Conservation (phyloP, 495 filamentous ascomycete genomes). For the Xylaria bambusicola region DNA sequence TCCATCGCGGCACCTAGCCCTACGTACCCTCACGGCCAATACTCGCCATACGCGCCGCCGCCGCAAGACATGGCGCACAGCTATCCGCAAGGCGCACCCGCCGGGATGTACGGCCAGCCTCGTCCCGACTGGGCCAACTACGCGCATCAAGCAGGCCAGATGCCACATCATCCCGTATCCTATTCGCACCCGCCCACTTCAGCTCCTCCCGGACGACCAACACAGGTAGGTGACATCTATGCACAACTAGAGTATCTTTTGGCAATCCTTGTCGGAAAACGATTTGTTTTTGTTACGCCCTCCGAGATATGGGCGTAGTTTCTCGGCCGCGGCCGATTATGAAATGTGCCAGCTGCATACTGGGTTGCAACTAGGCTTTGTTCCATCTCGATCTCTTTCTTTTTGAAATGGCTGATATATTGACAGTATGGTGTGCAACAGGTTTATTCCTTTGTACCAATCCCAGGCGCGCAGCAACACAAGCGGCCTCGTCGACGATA, state of each 20-base stretch:
- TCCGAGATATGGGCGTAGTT: too few species aligned
- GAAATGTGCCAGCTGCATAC: too few species aligned
- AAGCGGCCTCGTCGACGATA: slow-evolving; percentile 93
- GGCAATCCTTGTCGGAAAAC: neutral
- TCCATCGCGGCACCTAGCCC: slow-evolving; percentile 92
- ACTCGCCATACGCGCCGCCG: slow-evolving; percentile 80
- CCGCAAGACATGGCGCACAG: slow-evolving; percentile 80
- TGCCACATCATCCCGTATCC: slow-evolving; percentile 48
- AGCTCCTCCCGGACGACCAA: slow-evolving; percentile 56
- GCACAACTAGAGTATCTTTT: neutral
- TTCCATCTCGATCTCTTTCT: slow-evolving; percentile 20
- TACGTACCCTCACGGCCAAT: slow-evolving; percentile 73
- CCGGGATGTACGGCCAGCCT: slow-evolving; percentile 63
- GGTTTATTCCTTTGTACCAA: slow-evolving; percentile 98
- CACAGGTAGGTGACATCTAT: slow-evolving; percentile 65
- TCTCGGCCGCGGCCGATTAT: too few species aligned
- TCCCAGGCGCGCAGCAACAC: slow-evolving; percentile 95
- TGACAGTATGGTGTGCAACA: slow-evolving; percentile 48
- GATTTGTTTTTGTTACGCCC: too few species aligned
- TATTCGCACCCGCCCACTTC: slow-evolving; percentile 60
- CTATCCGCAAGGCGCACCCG: slow-evolving; percentile 54
- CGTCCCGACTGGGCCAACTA: slow-evolving; percentile 84
- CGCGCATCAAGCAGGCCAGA: slow-evolving; percentile 59
- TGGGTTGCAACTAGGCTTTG: too few species aligned
- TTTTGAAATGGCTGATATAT: slow-evolving; percentile 36